phyloP scores from a whole-genome alignment of 73 alveolate species.

The Stentor coeruleus region DNA sequence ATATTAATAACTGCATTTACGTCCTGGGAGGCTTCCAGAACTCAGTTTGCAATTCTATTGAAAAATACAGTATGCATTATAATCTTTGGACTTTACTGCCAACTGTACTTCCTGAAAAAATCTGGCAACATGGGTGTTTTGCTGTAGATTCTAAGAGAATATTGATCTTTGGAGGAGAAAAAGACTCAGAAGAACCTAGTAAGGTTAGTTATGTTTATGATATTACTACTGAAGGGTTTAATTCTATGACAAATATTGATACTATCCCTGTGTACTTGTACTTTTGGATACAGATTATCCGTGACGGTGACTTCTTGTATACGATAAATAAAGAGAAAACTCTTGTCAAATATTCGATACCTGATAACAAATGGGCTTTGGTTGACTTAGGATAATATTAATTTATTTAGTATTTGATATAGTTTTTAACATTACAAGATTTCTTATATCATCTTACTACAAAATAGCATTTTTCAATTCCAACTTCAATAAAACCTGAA shows the following conservation, averaged over 20 bases:
- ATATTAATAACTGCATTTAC: background rate
- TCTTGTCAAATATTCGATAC: background rate
- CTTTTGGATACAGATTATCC: slow-evolving; percentile 6
- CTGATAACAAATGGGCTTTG: background rate
- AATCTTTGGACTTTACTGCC: slow-evolving; percentile 15
- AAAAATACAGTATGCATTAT: background rate
- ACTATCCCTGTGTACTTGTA: background rate
- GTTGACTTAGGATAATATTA: background rate
- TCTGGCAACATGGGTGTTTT: slow-evolving; percentile 26
- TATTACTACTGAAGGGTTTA: slow-evolving; percentile 7
- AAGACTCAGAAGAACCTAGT: background rate
- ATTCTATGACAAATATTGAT: background rate
- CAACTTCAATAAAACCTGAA: background rate
- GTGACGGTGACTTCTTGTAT: background rate
- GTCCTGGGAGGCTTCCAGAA: slow-evolving; percentile 24
- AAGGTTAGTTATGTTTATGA: background rate
- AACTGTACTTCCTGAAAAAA: slow-evolving; percentile 9
- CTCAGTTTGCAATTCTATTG: slow-evolving; percentile 16
- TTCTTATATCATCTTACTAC: background rate
- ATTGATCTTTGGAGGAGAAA: slow-evolving; percentile 20
- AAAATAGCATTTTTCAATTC: background rate
- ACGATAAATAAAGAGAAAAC: slow-evolving; percentile 9
- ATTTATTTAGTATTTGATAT: background rate
- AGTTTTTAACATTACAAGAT: background rate
- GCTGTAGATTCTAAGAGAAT: slow-evolving; percentile 16